A percentile compares a stretch with the other conserved stretches of the same genome.
phyloP scores from a whole-genome alignment of 164 flowering plant species.

The Akebia trifoliata region DNA sequence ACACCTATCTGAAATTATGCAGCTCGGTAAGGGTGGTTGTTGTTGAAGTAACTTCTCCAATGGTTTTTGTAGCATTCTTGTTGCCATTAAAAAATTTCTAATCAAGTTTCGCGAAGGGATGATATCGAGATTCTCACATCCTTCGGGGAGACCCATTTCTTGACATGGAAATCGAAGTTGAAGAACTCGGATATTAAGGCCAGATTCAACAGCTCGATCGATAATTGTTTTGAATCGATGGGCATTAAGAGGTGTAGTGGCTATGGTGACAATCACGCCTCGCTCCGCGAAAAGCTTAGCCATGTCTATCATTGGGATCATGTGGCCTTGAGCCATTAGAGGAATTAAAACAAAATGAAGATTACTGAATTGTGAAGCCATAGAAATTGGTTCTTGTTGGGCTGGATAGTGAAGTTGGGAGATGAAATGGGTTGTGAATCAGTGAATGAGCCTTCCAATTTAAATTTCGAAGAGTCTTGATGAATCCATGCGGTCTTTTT shows the following conservation, averaged over 20 bases:
- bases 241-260: slow-evolving; percentile 46
- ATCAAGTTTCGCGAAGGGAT: slow-evolving; percentile 20
- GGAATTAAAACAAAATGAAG: slow-evolving; percentile 19
- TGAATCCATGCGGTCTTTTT: too few species aligned
- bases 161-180: slow-evolving; percentile 21
- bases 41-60: slow-evolving; percentile 22
- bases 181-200: slow-evolving; percentile 18
- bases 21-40: too few species aligned
- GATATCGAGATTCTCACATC: slow-evolving; percentile 40
- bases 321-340: slow-evolving; percentile 24
- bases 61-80: slow-evolving; percentile 23
- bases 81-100: slow-evolving; percentile 25
- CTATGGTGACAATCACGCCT: slow-evolving; percentile 29
- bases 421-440: too few species aligned
- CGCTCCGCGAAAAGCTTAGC: slow-evolving; percentile 35
- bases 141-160: slow-evolving; percentile 40
- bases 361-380: neutral
- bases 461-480: too few species aligned
- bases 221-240: slow-evolving; percentile 13
- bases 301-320: slow-evolving; percentile 46
- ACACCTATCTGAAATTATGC: too few species aligned
- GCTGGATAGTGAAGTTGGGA: too few species aligned
- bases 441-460: too few species aligned
- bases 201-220: slow-evolving; percentile 11
- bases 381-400: too few species aligned